Evolutionary conservation across 129 eudicot species (phyloP).

Genomic region (Lonicera japonica): DNA sequence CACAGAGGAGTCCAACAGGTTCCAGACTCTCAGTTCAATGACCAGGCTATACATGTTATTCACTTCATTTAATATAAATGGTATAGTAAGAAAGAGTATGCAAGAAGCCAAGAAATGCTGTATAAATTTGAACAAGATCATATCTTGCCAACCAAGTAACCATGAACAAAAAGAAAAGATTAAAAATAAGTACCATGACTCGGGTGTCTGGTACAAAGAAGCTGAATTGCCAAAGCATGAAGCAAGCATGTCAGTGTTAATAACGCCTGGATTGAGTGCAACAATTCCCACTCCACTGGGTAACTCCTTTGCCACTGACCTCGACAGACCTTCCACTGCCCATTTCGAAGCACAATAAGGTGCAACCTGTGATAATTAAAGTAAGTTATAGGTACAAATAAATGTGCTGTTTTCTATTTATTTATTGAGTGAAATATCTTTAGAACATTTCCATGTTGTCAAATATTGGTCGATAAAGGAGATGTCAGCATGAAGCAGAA

Average conservation of each 20-base stretch:
- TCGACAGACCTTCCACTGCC: constrained; percentile 90
- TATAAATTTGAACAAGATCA: no score
- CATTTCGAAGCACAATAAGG: constrained; percentile 99
- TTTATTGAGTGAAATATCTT: neutral
- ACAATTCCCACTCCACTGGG: constrained; percentile 79
- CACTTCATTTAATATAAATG: no score
- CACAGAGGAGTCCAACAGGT: no score
- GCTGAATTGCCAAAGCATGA: constrained; percentile 91
- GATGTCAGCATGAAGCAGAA: no score
- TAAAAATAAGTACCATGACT: constrained; percentile 54
- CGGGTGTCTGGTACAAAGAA: constrained; percentile 68
- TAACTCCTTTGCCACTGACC: constrained; percentile 90
- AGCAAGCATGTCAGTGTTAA: constrained; percentile 90
- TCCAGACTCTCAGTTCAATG: no score
- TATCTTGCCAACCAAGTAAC: no score
- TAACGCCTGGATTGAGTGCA: constrained; percentile 89
- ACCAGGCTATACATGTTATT: no score
- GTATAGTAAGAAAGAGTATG: no score
- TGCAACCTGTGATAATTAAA: constrained; percentile 56
- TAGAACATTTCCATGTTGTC: neutral
- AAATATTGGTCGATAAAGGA: no score
- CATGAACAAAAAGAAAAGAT: neutral
- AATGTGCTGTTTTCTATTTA: neutral
- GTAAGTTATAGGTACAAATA: neutral
- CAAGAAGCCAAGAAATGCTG: no score